A percentile compares a stretch with the other conserved stretches of the same genome.
Conservation (phyloP, 257 asterid genomes). For the Jaltomata sinuosa region DNA sequence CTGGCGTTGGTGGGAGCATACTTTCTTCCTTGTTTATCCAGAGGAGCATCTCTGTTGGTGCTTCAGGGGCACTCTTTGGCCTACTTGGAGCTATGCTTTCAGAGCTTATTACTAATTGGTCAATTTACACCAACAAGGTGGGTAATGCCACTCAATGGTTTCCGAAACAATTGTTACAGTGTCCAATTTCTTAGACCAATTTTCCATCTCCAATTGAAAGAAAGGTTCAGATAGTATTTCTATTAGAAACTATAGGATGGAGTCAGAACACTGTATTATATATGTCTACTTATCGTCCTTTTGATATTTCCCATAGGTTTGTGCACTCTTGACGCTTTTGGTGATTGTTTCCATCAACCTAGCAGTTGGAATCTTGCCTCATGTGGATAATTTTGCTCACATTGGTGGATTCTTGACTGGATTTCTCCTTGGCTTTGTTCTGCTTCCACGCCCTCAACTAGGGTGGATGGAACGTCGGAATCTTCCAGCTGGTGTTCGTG, state of each 20-base stretch:
- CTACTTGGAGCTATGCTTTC: constrained; percentile 97
- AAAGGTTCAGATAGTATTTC: not conserved
- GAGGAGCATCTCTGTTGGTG: constrained; percentile 65
- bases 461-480: constrained; percentile 72
- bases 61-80: constrained; percentile 96
- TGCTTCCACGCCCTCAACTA: constrained; percentile 77
- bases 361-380: constrained; percentile 80
- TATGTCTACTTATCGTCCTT: not conserved
- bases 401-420: constrained; percentile 91
- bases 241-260: not conserved
- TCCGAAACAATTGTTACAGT: not conserved
- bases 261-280: not conserved
- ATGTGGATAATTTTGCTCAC: constrained; percentile 79
- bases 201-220: not conserved
- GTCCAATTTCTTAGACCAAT: not conserved
- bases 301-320: constrained; percentile 33
- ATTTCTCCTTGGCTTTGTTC: constrained; percentile 70
- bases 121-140: constrained; percentile 79
- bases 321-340: constrained; percentile 62
- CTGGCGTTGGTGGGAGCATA: constrained; percentile 85
- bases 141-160: not conserved
- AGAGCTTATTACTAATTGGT: constrained; percentile 85
- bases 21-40: constrained; percentile 61
- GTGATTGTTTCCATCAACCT: constrained; percentile 56
- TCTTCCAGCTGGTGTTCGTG: constrained; percentile 42